Conservation (phyloP, 805 yeast species). For the Sugiyamaella qingdaonensis region DNA sequence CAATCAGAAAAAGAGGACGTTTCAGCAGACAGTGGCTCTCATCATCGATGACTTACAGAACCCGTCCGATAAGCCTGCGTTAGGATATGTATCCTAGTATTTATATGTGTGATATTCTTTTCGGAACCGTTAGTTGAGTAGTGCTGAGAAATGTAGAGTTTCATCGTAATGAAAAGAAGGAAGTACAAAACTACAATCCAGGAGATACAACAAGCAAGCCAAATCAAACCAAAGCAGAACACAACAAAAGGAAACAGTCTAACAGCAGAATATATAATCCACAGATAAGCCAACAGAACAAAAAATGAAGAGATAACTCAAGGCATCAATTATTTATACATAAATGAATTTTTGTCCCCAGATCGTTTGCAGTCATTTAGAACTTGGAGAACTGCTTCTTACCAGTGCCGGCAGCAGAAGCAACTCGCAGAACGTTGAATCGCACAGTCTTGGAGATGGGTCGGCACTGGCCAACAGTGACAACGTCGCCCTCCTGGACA, state of each 20-base stretch:
- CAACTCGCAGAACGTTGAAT: conserved; percentile 97
- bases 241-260: too few relatives aligned
- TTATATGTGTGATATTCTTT: too few relatives aligned
- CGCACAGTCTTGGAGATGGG: conserved; percentile 99
- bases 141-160: too few relatives aligned
- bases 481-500: conserved; percentile 97
- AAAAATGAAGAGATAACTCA: conserved; percentile 1
- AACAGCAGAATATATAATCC: too few relatives aligned
- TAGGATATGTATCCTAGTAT: background rate
- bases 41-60: conserved; percentile 22
- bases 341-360: conserved; percentile 3
- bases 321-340: conserved; percentile 3
- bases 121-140: too few relatives aligned
- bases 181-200: too few relatives aligned
- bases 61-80: conserved; percentile 8
- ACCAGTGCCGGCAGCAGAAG: conserved; percentile 75
- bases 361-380: conserved; percentile 43
- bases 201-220: too few relatives aligned
- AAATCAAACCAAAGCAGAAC: too few relatives aligned
- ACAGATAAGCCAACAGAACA: too few relatives aligned
- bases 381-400: conserved; percentile 96
- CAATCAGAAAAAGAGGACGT: conserved; percentile 42
- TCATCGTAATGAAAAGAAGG: too few relatives aligned
- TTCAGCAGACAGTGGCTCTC: conserved; percentile 30
- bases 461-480: conserved; percentile 99